Conservation (phyloP, 495 filamentous ascomycete species). For the Geopyxis carbonaria region DNA sequence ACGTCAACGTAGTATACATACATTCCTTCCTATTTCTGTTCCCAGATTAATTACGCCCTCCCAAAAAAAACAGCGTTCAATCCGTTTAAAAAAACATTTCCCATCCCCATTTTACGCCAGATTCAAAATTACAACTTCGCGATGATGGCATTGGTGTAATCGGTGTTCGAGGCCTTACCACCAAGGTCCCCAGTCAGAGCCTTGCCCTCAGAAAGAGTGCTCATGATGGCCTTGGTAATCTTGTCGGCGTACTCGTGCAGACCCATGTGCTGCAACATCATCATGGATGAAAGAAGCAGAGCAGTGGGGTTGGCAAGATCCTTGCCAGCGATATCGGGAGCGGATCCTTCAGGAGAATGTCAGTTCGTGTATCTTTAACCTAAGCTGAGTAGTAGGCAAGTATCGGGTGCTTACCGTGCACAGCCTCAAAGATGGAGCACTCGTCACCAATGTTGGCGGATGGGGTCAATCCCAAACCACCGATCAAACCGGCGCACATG, state of each 20-base stretch:
- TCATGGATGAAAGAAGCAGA: constrained; percentile 75
- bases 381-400: neutral
- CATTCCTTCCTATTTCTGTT: no score
- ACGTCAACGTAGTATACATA: no score
- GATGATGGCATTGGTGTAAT: constrained; percentile 87
- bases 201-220: constrained; percentile 88
- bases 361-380: neutral
- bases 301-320: constrained; percentile 89
- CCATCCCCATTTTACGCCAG: neutral
- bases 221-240: constrained; percentile 90
- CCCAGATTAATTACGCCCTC: no score
- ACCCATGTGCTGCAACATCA: constrained; percentile 99
- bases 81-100: no score
- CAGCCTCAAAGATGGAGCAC: constrained; percentile 98
- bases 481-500: constrained; percentile 97
- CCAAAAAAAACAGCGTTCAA: no score
- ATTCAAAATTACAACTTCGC: constrained; percentile 45
- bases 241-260: constrained; percentile 64
- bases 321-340: constrained; percentile 94
- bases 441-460: constrained; percentile 98
- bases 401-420: constrained; percentile 45
- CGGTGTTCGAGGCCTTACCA: constrained; percentile 77
- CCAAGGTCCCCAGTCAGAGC: constrained; percentile 86
- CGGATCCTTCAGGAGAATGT: constrained; percentile 34
- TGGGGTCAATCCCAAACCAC: constrained; percentile 88